Conservation (phyloP, 345 rosid genomes). For the Rhizophora apiculata region DNA sequence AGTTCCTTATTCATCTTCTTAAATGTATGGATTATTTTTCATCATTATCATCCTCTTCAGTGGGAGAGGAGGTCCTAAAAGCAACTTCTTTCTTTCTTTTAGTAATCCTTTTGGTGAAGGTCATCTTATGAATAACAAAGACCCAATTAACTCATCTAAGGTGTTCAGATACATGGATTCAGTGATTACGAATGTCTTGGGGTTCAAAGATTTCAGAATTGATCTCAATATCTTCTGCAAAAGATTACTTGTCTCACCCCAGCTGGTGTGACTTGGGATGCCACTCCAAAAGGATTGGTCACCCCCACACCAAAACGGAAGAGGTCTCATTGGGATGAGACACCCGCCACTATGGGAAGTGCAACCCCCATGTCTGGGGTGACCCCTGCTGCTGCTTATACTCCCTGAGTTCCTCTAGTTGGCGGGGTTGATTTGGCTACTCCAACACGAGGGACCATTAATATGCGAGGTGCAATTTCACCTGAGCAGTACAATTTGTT, state of each 20-base stretch:
- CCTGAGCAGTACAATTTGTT: slow-evolving; percentile 86
- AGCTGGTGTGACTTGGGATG: slow-evolving; percentile 93
- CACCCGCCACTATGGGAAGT: slow-evolving; percentile 96
- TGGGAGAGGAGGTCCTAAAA: too few species aligned
- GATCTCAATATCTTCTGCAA: too few species aligned
- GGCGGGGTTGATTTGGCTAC: slow-evolving; percentile 87
- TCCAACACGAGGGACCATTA: slow-evolving; percentile 72
- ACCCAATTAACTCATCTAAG: too few species aligned
- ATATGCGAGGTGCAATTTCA: slow-evolving; percentile 69
- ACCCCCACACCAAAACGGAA: slow-evolving; percentile 92
- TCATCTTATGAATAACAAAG: too few species aligned
- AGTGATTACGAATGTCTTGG: too few species aligned
- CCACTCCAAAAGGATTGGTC: slow-evolving; percentile 75
- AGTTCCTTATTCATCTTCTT: too few species aligned
- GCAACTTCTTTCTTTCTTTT: too few species aligned
- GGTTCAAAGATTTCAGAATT: too few species aligned
- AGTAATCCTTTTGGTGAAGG: too few species aligned
- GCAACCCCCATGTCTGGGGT: slow-evolving; percentile 90
- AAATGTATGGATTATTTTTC: too few species aligned
- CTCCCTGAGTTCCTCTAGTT: slow-evolving; percentile 89
- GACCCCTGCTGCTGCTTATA: slow-evolving; percentile 74
- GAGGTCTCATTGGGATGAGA: slow-evolving; percentile 98
- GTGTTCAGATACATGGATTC: too few species aligned
- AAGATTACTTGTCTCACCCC: slow-evolving; percentile 40
- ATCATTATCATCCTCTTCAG: too few species aligned